These are phyloP conservation scores for Phytophthora meadii DNA, from an alignment of 352 stramenopile species.

Conservation along the genomic window DNA sequence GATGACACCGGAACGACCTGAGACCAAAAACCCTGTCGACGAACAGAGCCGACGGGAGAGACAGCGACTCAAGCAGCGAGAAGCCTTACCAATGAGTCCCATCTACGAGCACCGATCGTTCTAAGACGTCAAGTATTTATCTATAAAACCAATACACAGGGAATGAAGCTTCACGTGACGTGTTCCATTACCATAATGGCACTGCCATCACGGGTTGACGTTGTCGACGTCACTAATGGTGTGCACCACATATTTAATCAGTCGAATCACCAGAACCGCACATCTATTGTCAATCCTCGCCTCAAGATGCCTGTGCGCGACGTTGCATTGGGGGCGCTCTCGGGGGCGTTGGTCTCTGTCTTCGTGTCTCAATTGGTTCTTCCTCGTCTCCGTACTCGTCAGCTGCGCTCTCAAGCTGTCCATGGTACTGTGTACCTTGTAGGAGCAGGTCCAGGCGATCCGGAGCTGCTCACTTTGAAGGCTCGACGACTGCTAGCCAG, in stretches of 20 bases:
- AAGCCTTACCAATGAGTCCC: constrained; percentile 24
- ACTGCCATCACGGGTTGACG: neutral
- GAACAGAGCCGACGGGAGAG: constrained; percentile 23
- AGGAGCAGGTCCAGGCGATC: constrained; percentile 63
- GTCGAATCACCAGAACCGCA: constrained; percentile 9
- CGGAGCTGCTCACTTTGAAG: constrained; percentile 64
- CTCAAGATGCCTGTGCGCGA: constrained; percentile 43
- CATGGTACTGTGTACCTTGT: constrained; percentile 70
- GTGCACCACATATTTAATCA: constrained; percentile 22
- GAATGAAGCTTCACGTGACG: neutral
- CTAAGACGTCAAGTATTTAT: constrained; percentile 28
- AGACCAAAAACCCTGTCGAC: constrained; percentile 6
- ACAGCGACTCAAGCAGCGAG: constrained; percentile 25
- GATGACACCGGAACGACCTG: constrained; percentile 17
- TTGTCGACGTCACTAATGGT: neutral
- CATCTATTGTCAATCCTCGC: neutral
- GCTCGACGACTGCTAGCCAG: constrained; percentile 51
- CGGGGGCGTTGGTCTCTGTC: constrained; percentile 48
- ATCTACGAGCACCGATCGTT: constrained; percentile 37
- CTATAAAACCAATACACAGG: constrained; percentile 10
- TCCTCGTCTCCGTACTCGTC: constrained; percentile 33
- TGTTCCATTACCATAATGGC: no score
- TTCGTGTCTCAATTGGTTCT: constrained; percentile 43
- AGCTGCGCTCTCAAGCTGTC: constrained; percentile 30
- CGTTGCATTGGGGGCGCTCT: constrained; percentile 51